Percentiles rank a stretch among this genome's conserved stretches.
These are phyloP conservation scores for Apiospora malaysiana DNA, from an alignment of 2,329 filamentous ascomycete species.

Conservation along the genomic window DNA sequence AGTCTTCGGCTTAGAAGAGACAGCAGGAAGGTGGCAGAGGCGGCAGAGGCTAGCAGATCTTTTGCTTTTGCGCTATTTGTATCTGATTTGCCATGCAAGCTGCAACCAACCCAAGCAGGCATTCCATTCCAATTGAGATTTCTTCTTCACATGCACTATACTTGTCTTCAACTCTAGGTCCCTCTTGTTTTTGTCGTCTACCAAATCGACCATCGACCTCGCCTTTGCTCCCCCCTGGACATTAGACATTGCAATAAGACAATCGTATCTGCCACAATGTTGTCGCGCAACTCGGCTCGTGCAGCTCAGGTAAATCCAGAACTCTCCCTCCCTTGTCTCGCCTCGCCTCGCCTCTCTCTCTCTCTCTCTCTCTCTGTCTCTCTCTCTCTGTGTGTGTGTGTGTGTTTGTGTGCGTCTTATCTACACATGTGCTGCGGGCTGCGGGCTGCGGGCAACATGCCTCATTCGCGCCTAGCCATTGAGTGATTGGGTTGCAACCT, in stretches of 20 bases:
- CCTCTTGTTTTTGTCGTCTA: background rate
- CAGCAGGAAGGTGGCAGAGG: background rate
- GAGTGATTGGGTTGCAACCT: background rate
- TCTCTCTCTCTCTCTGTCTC: no score
- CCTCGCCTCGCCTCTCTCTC: background rate
- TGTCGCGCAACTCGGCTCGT: constrained; percentile 63
- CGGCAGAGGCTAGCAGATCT: constrained; percentile 23
- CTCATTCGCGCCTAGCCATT: background rate
- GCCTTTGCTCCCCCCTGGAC: background rate
- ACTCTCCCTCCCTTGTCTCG: constrained; percentile 29
- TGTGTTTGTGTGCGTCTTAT: no score
- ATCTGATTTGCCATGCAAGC: constrained; percentile 23
- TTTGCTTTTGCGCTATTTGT: constrained; percentile 26
- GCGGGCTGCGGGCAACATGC: no score
- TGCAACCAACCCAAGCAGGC: constrained; percentile 22
- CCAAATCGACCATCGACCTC: background rate
- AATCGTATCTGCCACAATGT: constrained; percentile 49
- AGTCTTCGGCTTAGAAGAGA: constrained; percentile 22
- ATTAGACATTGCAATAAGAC: constrained; percentile 15
- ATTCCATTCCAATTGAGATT: constrained; percentile 30
- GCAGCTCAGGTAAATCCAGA: constrained; percentile 59
- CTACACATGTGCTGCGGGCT: background rate
- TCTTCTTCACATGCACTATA: constrained; percentile 19
- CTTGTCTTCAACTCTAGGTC: constrained; percentile 15
- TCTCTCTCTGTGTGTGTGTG: no score